These are phyloP conservation scores for Abrus precatorius DNA, from an alignment of 306 rosid species.

Conservation along the genomic window DNA sequence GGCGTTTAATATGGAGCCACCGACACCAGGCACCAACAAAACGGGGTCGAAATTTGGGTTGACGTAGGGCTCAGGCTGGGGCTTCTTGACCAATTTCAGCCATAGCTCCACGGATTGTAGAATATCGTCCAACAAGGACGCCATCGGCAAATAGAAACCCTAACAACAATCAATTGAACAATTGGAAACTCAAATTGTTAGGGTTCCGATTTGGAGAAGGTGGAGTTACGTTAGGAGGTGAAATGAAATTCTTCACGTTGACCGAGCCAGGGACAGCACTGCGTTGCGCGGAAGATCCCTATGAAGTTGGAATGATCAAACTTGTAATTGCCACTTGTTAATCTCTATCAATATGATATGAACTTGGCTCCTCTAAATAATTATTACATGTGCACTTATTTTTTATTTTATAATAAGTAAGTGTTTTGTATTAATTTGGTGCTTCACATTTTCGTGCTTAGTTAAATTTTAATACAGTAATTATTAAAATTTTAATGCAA, in stretches of 20 bases:
- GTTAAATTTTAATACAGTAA: no score
- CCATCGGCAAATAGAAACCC: conserved; percentile 57
- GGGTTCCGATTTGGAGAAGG: conserved; percentile 47
- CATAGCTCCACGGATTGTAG: conserved; percentile 78
- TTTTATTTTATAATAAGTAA: no score
- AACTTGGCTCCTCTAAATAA: no score
- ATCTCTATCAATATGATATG: not conserved
- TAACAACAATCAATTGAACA: not conserved
- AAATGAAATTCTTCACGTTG: not conserved
- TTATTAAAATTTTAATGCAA: no score
- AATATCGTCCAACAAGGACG: conserved; percentile 73
- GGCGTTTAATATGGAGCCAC: conserved; percentile 83
- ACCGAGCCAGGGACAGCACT: conserved; percentile 3
- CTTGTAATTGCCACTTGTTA: not conserved
- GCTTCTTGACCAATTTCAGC: conserved; percentile 71
- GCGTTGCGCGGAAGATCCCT: not conserved
- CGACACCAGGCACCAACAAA: conserved; percentile 86
- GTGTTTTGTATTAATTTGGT: no score
- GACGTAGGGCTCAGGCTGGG: conserved; percentile 65
- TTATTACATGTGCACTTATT: no score
- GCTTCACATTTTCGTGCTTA: no score
- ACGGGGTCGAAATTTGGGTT: conserved; percentile 93
- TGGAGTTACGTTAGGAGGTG: not conserved
- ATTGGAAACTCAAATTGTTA: conserved; percentile 18
- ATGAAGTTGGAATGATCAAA: not conserved